Conservation (phyloP, 257 asterid species). For the Penstemon davidsonii region DNA sequence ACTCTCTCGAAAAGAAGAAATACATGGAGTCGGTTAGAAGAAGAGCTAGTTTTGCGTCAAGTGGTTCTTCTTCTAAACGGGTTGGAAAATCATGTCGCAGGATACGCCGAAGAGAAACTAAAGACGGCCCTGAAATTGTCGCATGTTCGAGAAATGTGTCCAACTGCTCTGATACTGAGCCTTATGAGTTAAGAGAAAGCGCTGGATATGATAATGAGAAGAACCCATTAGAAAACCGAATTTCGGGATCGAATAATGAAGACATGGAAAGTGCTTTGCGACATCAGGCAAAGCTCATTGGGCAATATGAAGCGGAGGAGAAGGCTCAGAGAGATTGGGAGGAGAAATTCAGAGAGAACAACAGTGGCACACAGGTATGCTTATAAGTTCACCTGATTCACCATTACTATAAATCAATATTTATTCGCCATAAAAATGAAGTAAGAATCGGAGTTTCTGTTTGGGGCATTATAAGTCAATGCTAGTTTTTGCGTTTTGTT, state of each 20-base stretch:
- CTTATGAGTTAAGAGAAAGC: constrained; percentile 33
- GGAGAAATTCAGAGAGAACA: constrained; percentile 72
- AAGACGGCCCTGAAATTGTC: constrained; percentile 35
- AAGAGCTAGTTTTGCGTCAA: constrained; percentile 58
- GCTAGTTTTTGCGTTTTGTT: constrained; percentile 12
- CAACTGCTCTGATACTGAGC: constrained; percentile 42
- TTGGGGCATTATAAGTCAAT: constrained; percentile 13
- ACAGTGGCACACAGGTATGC: constrained; percentile 58
- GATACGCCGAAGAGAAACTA: constrained; percentile 65
- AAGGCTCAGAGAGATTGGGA: constrained; percentile 91
- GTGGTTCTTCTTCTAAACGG: constrained; percentile 55
- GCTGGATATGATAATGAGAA: constrained; percentile 37
- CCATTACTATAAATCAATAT: neutral
- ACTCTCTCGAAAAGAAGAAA: constrained; percentile 57
- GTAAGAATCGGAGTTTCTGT: neutral
- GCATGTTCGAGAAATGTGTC: constrained; percentile 40
- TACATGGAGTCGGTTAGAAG: constrained; percentile 56
- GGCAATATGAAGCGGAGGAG: constrained; percentile 70
- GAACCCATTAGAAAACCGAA: constrained; percentile 33
- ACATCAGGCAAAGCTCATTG: constrained; percentile 58
- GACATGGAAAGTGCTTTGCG: constrained; percentile 63
- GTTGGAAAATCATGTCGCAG: constrained; percentile 86
- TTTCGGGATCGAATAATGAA: constrained; percentile 32
- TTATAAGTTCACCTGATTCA: constrained; percentile 10
- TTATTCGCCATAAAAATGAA: neutral